Evolutionary conservation across 148 eudicot genomes (phyloP).

Genomic region (Bassia scoparia): DNA sequence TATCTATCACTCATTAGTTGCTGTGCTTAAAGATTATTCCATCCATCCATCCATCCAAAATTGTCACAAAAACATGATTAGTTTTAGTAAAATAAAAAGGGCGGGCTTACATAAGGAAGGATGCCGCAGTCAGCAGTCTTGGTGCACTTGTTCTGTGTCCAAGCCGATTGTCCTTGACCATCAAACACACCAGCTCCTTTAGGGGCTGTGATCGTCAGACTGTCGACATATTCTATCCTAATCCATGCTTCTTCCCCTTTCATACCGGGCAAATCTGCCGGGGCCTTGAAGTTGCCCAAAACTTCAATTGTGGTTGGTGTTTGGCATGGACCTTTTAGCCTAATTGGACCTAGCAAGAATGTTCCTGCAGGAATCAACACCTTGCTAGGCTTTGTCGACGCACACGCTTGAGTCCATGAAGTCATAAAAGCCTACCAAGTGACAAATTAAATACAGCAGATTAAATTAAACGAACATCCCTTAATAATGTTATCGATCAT

Average conservation of each 20-base stretch:
- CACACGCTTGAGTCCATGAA: conserved; percentile 62
- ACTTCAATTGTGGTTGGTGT: conserved; percentile 35
- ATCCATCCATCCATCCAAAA: no score
- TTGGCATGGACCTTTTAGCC: conserved; percentile 54
- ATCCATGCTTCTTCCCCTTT: conserved; percentile 41
- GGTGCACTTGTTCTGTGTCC: conserved; percentile 39
- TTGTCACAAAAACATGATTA: no score
- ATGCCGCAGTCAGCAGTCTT: conserved; percentile 22
- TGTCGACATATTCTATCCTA: conserved; percentile 31
- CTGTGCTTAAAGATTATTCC: neutral
- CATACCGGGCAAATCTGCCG: conserved; percentile 25
- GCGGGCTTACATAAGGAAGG: conserved; percentile 48
- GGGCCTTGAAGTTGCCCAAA: conserved; percentile 55
- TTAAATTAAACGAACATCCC: no score
- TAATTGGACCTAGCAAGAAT: conserved; percentile 27
- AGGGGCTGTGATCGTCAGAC: conserved; percentile 33
- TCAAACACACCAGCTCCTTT: conserved; percentile 43
- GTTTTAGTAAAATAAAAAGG: neutral
- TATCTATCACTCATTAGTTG: neutral
- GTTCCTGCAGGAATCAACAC: conserved; percentile 47
- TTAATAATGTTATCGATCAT: no score
- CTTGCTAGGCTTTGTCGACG: conserved; percentile 33
- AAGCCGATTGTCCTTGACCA: conserved; percentile 49
- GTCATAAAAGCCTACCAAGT: conserved; percentile 33
- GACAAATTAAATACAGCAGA: neutral